Base-by-base conservation (phyloP, 1,284 basidiomycete species). In the Baeospora myosura region DNA sequence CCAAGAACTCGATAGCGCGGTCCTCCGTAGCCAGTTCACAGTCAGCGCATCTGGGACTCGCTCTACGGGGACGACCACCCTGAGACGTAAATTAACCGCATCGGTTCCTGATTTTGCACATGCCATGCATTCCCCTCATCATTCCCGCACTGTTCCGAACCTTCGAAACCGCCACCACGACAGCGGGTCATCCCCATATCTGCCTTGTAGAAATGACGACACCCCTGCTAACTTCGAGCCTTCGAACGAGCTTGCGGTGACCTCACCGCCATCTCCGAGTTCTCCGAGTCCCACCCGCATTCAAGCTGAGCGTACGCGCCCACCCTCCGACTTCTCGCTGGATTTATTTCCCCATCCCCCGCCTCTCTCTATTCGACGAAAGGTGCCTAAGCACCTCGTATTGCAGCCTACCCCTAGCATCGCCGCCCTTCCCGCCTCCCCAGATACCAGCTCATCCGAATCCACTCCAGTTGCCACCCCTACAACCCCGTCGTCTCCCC, bases 391-490 rank as follows among this genome's bases (percentile, higher is more conserved):
- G 39, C 64, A 67, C 21, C 59, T 71, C 32, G 52, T 65, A 18
- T 52, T 71, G 31, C 50, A 50, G 16, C 55, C 62, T 18, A 53
- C 52, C 5, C 46, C 61, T 17, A 46, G 51, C 23, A 48, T 52
- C 31, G 48, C 53, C 29, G 52, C 55, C 25, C 50, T 60, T 17
- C 57, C 61, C 10, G 49, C 60, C 36, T 69, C 69, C 25, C 59
- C 68, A 2, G 42, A 46, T 16, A 51, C 49, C 16, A 61, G 61
- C 43, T 65, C 64, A 21, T 48, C 48, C 20, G 63, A 68, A 44
- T 65, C 65, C 29, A 72, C 68, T 11, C 68, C 67, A 2, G 47
- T 67, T 6, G 54, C 60, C 32, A 70, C 67, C 21, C 67, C 70
- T 6, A 66, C 61, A 3, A 62, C 62, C 8, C 57, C 61, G 33